Conservation (phyloP, 2,329 filamentous ascomycete genomes). For the Cadophora sp. region DNA sequence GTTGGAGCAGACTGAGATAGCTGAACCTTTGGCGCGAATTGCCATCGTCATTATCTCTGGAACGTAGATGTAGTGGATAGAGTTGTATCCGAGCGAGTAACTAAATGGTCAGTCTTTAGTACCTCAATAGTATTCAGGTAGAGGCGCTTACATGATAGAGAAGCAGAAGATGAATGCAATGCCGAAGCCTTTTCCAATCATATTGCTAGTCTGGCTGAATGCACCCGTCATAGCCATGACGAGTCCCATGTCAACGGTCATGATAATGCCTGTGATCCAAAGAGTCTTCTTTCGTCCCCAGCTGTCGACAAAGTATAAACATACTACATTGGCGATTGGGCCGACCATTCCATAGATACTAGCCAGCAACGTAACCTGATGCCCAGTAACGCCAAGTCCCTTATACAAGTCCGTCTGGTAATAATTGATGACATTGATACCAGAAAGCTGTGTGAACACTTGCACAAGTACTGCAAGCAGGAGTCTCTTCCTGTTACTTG, state of each 20-base stretch:
- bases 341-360: constrained; percentile 74
- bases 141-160: constrained; percentile 24
- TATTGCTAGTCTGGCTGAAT: constrained; percentile 46
- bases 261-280: constrained; percentile 68
- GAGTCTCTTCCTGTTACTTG: background rate
- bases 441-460: constrained; percentile 56
- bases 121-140: background rate
- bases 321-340: constrained; percentile 69
- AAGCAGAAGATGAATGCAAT: constrained; percentile 46
- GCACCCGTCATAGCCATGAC: constrained; percentile 51
- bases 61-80: constrained; percentile 46
- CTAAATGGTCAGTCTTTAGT: constrained; percentile 31
- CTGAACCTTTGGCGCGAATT: constrained; percentile 48
- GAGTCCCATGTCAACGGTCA: constrained; percentile 68
- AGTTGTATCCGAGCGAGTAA: constrained; percentile 42
- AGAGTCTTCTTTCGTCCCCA: constrained; percentile 67
- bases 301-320: constrained; percentile 68
- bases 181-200: constrained; percentile 48
- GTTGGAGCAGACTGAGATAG: constrained; percentile 52
- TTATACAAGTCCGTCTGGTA: constrained; percentile 63
- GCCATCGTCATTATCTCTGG: constrained; percentile 49
- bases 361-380: constrained; percentile 60
- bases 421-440: constrained; percentile 48
- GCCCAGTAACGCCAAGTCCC: constrained; percentile 50
- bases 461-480: constrained; percentile 50